phyloP scores from a whole-genome alignment of 768 basidiomycete genomes.

The Amylocystis lapponica region DNA sequence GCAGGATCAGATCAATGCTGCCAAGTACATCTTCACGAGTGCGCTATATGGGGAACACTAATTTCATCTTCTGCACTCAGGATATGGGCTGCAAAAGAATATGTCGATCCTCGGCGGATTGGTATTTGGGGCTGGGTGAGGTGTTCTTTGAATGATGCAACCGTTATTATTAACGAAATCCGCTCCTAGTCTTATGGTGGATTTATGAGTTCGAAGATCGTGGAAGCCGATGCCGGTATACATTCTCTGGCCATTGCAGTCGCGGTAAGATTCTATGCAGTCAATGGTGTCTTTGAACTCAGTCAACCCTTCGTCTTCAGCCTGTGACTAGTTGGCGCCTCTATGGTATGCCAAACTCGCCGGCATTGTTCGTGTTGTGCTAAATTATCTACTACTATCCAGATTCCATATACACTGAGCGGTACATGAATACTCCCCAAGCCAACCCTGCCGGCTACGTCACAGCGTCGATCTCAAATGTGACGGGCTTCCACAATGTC shows the following conservation, averaged over 20 bases:
- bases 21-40: conserved; percentile 47
- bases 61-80: conserved; percentile 28
- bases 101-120: conserved; percentile 83
- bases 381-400: conserved; percentile 5
- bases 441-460: conserved; percentile 84
- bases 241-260: conserved; percentile 90
- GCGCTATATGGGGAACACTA: conserved; percentile 3
- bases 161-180: background rate
- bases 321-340: conserved; percentile 86
- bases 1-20: conserved; percentile 83
- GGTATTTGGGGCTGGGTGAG: conserved; percentile 98
- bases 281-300: conserved; percentile 1
- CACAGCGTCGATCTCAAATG: conserved; percentile 82
- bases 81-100: conserved; percentile 78
- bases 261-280: conserved; percentile 66
- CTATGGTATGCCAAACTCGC: conserved; percentile 59
- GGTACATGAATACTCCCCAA: conserved; percentile 87
- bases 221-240: conserved; percentile 84
- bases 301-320: conserved; percentile 28
- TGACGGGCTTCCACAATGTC: conserved; percentile 76
- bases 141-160: conserved; percentile 4
- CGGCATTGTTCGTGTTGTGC: background rate
- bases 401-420: conserved; percentile 97
- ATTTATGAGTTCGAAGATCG: conserved; percentile 90
- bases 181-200: conserved; percentile 81